phyloP scores from a whole-genome alignment of 148 eudicot species.

The Cornus suecica region DNA sequence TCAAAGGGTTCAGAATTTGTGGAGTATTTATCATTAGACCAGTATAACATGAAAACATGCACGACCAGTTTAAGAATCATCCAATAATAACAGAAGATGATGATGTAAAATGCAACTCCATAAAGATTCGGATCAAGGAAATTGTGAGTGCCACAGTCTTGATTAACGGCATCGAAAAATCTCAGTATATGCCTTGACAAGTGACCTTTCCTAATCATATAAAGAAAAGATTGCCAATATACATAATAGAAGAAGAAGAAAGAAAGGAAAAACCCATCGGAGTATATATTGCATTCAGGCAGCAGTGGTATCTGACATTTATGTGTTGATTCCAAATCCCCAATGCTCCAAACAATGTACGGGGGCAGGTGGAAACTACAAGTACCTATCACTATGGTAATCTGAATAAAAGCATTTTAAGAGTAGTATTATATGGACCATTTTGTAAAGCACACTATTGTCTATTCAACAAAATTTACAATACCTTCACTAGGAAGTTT shows the following conservation, averaged over 20 bases:
- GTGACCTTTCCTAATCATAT: background rate
- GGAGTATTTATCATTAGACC: background rate
- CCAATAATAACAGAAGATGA: background rate
- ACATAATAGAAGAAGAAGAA: too few species aligned
- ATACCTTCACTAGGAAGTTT: too few species aligned
- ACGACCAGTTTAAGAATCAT: background rate
- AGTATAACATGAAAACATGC: background rate
- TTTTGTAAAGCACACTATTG: too few species aligned
- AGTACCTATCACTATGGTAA: background rate
- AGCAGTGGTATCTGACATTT: background rate
- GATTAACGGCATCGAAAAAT: background rate
- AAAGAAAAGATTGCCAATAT: background rate
- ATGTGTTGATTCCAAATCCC: background rate
- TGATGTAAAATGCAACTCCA: background rate
- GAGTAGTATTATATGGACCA: too few species aligned
- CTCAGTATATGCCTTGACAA: background rate
- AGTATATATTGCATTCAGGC: background rate
- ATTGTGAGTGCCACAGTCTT: background rate
- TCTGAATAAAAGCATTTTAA: too few species aligned
- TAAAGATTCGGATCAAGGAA: background rate
- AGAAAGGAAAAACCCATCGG: background rate
- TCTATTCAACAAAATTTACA: too few species aligned
- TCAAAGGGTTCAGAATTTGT: background rate
- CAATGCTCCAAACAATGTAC: background rate
- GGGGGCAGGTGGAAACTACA: background rate